Percentiles rank a stretch among this genome's conserved stretches.
These are phyloP conservation scores for Teunomyces barrocoloradensis DNA, from an alignment of 805 yeast genomes.

Conservation along the genomic window DNA sequence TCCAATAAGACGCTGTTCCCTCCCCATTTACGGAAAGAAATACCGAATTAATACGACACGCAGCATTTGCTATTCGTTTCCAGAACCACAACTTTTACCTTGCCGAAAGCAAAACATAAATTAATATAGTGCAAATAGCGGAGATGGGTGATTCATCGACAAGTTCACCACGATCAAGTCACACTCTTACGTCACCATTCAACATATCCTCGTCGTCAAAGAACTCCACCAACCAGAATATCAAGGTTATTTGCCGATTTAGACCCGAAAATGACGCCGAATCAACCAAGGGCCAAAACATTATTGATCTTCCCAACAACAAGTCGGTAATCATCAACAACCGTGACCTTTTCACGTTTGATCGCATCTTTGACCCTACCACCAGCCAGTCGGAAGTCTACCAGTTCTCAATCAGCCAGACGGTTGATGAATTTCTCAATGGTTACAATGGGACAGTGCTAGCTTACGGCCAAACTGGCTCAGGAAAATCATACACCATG, in stretches of 20 bases:
- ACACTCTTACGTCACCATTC: neutral
- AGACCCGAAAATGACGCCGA: conserved; percentile 53
- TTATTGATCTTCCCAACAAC: conserved; percentile 22
- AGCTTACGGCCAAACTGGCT: conserved; percentile 78
- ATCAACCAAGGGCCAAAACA: conserved; percentile 14
- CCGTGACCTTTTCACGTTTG: conserved; percentile 53
- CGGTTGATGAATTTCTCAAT: conserved; percentile 64
- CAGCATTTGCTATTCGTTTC: too few species aligned
- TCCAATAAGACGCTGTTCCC: too few species aligned
- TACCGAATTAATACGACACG: too few species aligned
- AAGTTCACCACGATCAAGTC: neutral
- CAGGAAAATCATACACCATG: conserved; percentile 78
- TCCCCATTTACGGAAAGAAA: too few species aligned
- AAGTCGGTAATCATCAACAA: conserved; percentile 27
- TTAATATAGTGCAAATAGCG: neutral
- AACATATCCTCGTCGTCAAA: neutral
- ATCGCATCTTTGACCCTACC: conserved; percentile 54
- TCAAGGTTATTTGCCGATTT: conserved; percentile 71
- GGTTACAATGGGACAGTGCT: conserved; percentile 79
- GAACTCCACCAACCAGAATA: conserved; percentile 23
- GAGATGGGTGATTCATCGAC: neutral
- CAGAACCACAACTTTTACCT: too few species aligned
- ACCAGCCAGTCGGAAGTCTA: conserved; percentile 59
- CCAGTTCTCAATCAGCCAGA: conserved; percentile 54
- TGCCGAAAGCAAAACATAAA: too few species aligned